Base-by-base conservation (phyloP, 176 grass and related monocot genomes). In the maize (Zea mays) region DNA sequence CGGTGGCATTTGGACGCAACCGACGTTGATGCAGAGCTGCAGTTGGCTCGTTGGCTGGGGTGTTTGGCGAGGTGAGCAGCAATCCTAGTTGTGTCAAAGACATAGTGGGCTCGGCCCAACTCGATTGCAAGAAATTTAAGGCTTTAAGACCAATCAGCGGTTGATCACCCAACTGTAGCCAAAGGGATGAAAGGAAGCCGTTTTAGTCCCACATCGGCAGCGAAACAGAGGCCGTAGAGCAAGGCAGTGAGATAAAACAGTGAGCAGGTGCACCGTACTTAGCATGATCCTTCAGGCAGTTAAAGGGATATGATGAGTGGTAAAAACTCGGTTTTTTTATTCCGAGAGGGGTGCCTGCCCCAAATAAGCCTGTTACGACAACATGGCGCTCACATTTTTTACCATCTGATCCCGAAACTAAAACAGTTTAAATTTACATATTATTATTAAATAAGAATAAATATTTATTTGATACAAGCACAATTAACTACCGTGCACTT, bases 271-370 rank as follows among this genome's bases (percentile, higher is more conserved):
- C 7, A 0, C 13, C 0, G 1, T 2, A 0, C 0, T 0, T 38
- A 38, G 17, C 42, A 81, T 81, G 84, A 86, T 86, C 84, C 84
- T 81, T 86, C 77, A 86, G 84, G 84, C 77, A 86, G 77, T 73
- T 15, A 86, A 86, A 86, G 77, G 77, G 84, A 81, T 0, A 6
- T 75, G 77, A 86, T 74, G 77, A 86, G 77, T 60, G 84, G 77
- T 86, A 80, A 69, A 38, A 35, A n/a, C 62, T 86, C 51, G 70
- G 0, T 3, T 45, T 52, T 9, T 12, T 8, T 1, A 27, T 0
- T 81, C 71, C 63, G 77, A 69, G 77, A 69, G 62, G 77, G 84
- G 84, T 75, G 77, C 41, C 69, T 42, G 76, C 83, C 76, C 76
- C 76, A 74, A 74, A 62, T 42, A 74, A 85, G 83, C 76, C 83